phyloP scores from a whole-genome alignment of 148 eudicot genomes.

The Rheum nobile region DNA sequence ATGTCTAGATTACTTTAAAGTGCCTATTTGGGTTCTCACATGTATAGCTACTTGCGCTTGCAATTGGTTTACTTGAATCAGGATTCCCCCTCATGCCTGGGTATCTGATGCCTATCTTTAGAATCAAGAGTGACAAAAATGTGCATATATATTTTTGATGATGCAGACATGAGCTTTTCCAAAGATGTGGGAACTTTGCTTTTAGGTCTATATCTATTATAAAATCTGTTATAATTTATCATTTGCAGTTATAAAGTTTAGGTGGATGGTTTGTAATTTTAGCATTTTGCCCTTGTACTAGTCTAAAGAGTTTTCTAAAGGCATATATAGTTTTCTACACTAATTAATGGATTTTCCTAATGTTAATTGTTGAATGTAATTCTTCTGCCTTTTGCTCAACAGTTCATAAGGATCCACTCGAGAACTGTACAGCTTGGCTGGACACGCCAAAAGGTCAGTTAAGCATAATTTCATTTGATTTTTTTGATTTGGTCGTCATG shows the following conservation, averaged over 20 bases:
- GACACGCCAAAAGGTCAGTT: conserved; percentile 7
- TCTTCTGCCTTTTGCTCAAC: neutral
- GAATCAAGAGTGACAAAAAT: neutral
- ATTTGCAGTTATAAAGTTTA: neutral
- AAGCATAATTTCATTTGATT: neutral
- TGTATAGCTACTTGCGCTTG: neutral
- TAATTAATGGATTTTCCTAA: neutral
- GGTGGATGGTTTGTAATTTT: neutral
- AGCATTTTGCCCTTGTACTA: neutral
- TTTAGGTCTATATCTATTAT: neutral
- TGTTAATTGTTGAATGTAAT: neutral
- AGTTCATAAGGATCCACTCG: conserved; percentile 5
- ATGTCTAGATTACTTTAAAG: neutral
- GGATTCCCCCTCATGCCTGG: neutral
- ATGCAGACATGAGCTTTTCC: neutral
- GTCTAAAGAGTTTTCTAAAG: neutral
- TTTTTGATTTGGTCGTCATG: neutral
- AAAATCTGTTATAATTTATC: neutral
- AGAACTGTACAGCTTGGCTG: conserved; percentile 6
- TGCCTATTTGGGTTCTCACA: neutral
- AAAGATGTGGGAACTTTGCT: too few relatives aligned
- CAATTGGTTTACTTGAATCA: neutral
- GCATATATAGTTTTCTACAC: neutral
- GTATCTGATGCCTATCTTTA: neutral
- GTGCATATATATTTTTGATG: neutral